Base-by-base conservation (phyloP, 2,329 filamentous ascomycete species). In the Fusarium devonianum region DNA sequence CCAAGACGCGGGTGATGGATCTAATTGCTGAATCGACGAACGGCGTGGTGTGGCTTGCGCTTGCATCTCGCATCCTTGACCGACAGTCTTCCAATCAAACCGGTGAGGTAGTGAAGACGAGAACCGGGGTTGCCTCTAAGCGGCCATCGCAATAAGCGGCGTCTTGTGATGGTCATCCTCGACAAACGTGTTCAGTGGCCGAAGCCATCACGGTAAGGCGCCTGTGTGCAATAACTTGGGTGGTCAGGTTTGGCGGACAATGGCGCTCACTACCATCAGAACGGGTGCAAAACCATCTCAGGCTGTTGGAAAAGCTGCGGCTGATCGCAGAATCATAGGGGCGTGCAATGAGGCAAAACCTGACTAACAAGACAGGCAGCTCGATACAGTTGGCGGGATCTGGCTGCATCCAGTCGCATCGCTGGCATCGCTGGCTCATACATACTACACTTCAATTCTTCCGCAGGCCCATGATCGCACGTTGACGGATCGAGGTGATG, bases 291-390 rank as follows among this genome's bases (percentile, higher is more conserved):
- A 40, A 30, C 26, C 23, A 16, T 18, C 22, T n/a, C 18, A 32
- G 22, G 28, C 21, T 32, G 38, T 14, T 29, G 22, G 23, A 33
- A 38, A 12, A 25, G 22, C 17, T 35, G 30, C 26, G 30, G 53
- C 30, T 37, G 38, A 39, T 45, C 37, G 36, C 22, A 53, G 30
- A 35, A 6, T 19, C 35, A 34, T 14, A 8, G 22, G 16, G 17
- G 11, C 12, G 40, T 26, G 18, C 23, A 13, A 18, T 18, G 11
- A 19, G 21, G 21, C 13, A n/a, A 18, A 47, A 22, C 26, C 19
- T 34, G 23, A 51, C 60, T 52, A 56, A 58, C 50, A 49, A 51
- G 53, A 58, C 40, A 64, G 58, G 61, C 58, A 62, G 61, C 53
- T 62, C 43, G 37, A 30, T 57, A 33, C 28, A 35, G 40, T 38